Conservation (phyloP, 768 basidiomycete species). For the Tephrocybe sp. region DNA sequence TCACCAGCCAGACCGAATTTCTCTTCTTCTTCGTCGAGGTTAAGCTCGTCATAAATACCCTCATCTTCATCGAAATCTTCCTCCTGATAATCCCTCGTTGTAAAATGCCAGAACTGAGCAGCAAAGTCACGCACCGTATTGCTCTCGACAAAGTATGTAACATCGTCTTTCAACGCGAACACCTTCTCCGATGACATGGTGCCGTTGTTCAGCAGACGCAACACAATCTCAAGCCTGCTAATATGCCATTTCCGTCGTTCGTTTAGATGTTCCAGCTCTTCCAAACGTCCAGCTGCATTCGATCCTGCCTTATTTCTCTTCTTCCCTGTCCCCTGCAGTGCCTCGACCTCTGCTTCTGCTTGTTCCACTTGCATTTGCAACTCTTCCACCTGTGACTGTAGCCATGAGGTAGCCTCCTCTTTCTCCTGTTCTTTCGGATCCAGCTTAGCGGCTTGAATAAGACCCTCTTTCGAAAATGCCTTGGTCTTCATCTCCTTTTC, state of each 20-base stretch:
- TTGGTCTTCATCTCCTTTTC: slow-evolving; percentile 99
- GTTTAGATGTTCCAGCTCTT: slow-evolving; percentile 85
- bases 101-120: slow-evolving; percentile 11
- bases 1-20: slow-evolving; percentile 81
- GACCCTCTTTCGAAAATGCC: slow-evolving; percentile 97
- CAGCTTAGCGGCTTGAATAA: slow-evolving; percentile 89
- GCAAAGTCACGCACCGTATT: slow-evolving; percentile 71
- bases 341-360: slow-evolving; percentile 93
- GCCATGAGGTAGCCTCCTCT: slow-evolving; percentile 83
- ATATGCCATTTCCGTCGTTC: slow-evolving; percentile 97
- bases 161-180: slow-evolving; percentile 84
- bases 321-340: slow-evolving; percentile 77
- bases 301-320: slow-evolving; percentile 77
- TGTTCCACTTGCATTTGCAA: slow-evolving; percentile 90
- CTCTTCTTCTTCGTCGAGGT: slow-evolving; percentile 95
- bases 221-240: slow-evolving; percentile 85
- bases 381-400: slow-evolving; percentile 87
- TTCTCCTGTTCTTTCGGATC: slow-evolving; percentile 98
- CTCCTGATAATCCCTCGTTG: slow-evolving; percentile 53
- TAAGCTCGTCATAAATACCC: slow-evolving; percentile 96
- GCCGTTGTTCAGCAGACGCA: slow-evolving; percentile 92
- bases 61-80: slow-evolving; percentile 98
- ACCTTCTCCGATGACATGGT: slow-evolving; percentile 82
- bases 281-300: slow-evolving; percentile 65
- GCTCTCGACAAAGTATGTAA: slow-evolving; percentile 92